Percentiles rank a stretch among this genome's conserved stretches.
Conservation (phyloP, 495 filamentous ascomycete genomes). For the Penicillium ochrochloron region DNA sequence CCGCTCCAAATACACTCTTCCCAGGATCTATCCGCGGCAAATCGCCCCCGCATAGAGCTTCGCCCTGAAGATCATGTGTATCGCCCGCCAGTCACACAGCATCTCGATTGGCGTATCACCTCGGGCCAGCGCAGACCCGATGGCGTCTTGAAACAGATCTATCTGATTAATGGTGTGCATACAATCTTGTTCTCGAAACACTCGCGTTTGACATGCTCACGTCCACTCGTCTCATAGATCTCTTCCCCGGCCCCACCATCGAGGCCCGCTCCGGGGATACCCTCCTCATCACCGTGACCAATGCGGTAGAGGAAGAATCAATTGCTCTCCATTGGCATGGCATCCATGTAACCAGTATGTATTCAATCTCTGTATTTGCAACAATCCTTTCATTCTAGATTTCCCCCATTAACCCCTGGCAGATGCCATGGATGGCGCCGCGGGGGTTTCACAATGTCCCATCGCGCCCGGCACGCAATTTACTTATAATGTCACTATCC, state of each 20-base stretch:
- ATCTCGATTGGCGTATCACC: constrained; percentile 42
- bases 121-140: constrained; percentile 41
- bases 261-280: constrained; percentile 63
- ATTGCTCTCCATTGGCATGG: constrained; percentile 83
- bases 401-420: background rate
- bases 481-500: constrained; percentile 77
- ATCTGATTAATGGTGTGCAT: constrained; percentile 42
- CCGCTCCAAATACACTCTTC: background rate
- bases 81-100: constrained; percentile 36
- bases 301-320: constrained; percentile 67
- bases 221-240: constrained; percentile 20
- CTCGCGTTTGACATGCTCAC: background rate
- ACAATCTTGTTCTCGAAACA: background rate
- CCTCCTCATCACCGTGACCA: constrained; percentile 70
- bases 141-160: constrained; percentile 46
- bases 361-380: background rate
- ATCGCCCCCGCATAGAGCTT: constrained; percentile 37
- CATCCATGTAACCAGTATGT: constrained; percentile 65
- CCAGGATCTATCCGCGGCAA: background rate
- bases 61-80: constrained; percentile 47
- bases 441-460: constrained; percentile 67
- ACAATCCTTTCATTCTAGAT: background rate
- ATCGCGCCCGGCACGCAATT: constrained; percentile 67
- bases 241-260: constrained; percentile 46
- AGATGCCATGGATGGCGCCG: constrained; percentile 73